Evolutionary conservation across 345 rosid genomes (phyloP).

Genomic region (Acer negundo): DNA sequence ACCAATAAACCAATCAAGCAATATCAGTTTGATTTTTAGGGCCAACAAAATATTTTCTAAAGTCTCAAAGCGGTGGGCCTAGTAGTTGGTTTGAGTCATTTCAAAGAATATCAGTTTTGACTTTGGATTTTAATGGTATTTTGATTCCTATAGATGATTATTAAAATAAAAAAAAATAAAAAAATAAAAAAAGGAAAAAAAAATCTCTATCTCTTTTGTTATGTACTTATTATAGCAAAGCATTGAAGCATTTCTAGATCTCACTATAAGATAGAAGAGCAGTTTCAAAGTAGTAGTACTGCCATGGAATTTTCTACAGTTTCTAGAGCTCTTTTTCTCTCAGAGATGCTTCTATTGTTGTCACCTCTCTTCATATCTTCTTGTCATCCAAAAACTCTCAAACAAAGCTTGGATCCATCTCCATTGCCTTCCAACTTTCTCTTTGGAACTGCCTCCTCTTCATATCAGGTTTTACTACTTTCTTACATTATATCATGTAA

Average conservation of each 20-base stretch:
- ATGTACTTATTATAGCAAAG: no score
- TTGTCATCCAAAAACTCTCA: background rate
- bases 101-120: no score
- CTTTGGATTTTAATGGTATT: no score
- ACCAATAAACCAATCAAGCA: no score
- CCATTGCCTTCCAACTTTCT: conserved; percentile 15
- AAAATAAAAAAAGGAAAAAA: no score
- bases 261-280: background rate
- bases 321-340: background rate
- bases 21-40: no score
- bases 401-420: conserved; percentile 12
- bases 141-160: no score
- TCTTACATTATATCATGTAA: background rate
- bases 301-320: background rate
- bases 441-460: conserved; percentile 16
- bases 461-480: background rate
- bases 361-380: background rate
- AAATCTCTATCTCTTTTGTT: background rate
- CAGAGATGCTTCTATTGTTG: background rate
- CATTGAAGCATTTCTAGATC: background rate
- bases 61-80: no score
- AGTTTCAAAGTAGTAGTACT: no score
- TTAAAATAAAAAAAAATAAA: no score
- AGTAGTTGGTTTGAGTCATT: no score
- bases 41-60: no score